phyloP scores from a whole-genome alignment of 129 eudicot species.

The Helianthus annuus region DNA sequence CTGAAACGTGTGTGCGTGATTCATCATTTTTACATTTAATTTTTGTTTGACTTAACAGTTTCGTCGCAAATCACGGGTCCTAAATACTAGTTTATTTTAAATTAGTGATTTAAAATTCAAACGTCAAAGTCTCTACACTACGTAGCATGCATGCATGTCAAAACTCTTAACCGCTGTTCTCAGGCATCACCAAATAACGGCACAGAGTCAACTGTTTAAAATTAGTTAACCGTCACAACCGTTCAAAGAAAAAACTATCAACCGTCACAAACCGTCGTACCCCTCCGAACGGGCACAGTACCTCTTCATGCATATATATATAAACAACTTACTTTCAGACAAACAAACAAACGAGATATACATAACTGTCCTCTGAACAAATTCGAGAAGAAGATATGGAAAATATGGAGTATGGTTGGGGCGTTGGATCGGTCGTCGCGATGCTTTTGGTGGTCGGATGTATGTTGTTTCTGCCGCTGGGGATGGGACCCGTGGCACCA shows the following conservation, averaged over 20 bases:
- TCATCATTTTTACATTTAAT: no score
- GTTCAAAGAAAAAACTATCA: no score
- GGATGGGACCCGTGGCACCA: conserved; percentile 46
- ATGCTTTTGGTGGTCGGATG: conserved; percentile 32
- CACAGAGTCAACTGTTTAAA: no score
- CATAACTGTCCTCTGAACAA: not conserved
- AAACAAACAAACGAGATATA: not conserved
- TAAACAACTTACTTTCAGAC: not conserved
- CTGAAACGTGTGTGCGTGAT: no score
- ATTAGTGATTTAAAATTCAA: no score
- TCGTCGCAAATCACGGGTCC: no score
- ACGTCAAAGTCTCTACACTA: no score
- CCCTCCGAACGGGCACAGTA: not conserved
- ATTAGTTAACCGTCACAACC: not conserved
- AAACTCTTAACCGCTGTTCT: no score
- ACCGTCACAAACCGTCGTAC: not conserved
- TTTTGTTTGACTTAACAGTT: no score
- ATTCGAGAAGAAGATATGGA: conserved; percentile 12
- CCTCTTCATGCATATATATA: not conserved
- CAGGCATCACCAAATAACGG: no score
- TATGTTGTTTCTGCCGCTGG: conserved; percentile 22
- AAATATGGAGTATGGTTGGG: conserved; percentile 36
- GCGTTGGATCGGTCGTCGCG: conserved; percentile 41
- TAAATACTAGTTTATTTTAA: no score
- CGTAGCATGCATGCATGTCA: no score